A percentile compares a stretch with the other conserved stretches of the same genome.
These are phyloP conservation scores for Crithidia sp. DNA, from an alignment of 208 protist genomes.

Conservation along the genomic window DNA sequence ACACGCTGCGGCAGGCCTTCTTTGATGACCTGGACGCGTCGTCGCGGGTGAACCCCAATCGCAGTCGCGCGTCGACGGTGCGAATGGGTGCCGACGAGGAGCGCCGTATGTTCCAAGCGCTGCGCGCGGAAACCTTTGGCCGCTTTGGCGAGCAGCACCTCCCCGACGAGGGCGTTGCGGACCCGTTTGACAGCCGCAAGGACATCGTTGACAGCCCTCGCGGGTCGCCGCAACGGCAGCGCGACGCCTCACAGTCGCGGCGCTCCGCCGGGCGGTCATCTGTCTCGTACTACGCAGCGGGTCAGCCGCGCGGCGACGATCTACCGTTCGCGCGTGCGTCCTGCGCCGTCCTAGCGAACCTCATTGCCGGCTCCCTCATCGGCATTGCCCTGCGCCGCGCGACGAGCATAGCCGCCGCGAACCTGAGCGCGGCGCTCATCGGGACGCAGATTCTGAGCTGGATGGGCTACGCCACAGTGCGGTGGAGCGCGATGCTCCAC, in stretches of 20 bases:
- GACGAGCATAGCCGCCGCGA: constrained; percentile 24
- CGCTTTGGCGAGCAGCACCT: constrained; percentile 16
- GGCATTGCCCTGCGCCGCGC: constrained; percentile 31
- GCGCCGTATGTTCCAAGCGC: constrained; percentile 21
- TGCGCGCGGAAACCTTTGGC: constrained; percentile 7
- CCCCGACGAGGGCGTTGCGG: not conserved
- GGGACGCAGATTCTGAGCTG: constrained; percentile 56
- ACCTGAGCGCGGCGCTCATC: constrained; percentile 32
- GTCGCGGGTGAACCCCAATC: constrained; percentile 59
- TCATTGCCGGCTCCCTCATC: constrained; percentile 28
- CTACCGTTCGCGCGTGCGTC: constrained; percentile 26
- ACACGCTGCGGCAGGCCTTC: constrained; percentile 50
- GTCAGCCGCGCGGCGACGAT: not conserved
- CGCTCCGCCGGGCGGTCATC: not conserved
- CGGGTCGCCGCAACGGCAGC: not conserved
- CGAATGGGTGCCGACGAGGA: constrained; percentile 21
- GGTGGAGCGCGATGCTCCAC: constrained; percentile 48
- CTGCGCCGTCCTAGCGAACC: constrained; percentile 37
- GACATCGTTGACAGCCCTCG: constrained; percentile 14
- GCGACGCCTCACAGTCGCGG: constrained; percentile 15
- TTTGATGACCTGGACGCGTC: constrained; percentile 61
- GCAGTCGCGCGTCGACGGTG: constrained; percentile 14
- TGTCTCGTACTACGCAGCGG: constrained; percentile 1
- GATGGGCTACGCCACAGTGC: constrained; percentile 64
- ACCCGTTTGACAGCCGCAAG: not conserved